A percentile compares a stretch with the other conserved stretches of the same genome.
Conservation (phyloP, 2,329 filamentous ascomycete genomes). For the Cordyceps javanica region DNA sequence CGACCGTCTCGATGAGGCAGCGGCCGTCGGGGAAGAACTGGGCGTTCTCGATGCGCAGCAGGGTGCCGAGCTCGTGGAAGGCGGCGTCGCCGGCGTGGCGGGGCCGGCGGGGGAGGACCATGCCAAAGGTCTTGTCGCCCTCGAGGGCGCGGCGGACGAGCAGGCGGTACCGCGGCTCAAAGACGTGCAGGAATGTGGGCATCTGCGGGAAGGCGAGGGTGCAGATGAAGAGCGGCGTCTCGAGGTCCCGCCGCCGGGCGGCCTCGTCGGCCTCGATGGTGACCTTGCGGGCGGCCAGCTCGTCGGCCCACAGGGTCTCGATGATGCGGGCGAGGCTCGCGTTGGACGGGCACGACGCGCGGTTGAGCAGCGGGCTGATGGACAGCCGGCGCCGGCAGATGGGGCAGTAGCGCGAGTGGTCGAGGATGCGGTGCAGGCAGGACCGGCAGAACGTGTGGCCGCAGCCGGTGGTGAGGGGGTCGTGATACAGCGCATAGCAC, state of each 20-base stretch:
- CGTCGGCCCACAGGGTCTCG: conserved; percentile 61
- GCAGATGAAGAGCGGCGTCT: conserved; percentile 72
- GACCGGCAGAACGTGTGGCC: conserved; percentile 85
- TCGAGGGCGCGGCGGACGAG: conserved; percentile 79
- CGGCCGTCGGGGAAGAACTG: conserved; percentile 73
- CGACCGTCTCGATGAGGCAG: conserved; percentile 72
- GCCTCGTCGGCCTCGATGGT: conserved; percentile 52
- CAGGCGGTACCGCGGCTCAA: conserved; percentile 84
- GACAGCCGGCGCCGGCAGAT: conserved; percentile 65
- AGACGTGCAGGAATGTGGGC: conserved; percentile 84
- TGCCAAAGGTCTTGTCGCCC: conserved; percentile 71
- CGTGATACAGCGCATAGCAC: conserved; percentile 74
- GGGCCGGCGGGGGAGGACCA: conserved; percentile 65
- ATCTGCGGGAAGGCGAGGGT: conserved; percentile 75
- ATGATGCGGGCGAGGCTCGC: conserved; percentile 57
- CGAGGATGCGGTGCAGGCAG: conserved; percentile 70
- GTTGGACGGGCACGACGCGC: conserved; percentile 49
- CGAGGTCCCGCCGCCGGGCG: conserved; percentile 47
- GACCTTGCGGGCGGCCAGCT: conserved; percentile 52
- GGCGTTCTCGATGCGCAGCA: conserved; percentile 68
- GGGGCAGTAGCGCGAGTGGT: conserved; percentile 73
- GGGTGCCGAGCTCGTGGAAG: conserved; percentile 71
- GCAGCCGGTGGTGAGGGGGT: conserved; percentile 78
- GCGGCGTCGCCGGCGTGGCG: conserved; percentile 26
- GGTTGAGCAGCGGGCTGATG: conserved; percentile 39